Conservation (phyloP, 225 moss, liverwort and hornwort species). For the Ulota crispa region DNA sequence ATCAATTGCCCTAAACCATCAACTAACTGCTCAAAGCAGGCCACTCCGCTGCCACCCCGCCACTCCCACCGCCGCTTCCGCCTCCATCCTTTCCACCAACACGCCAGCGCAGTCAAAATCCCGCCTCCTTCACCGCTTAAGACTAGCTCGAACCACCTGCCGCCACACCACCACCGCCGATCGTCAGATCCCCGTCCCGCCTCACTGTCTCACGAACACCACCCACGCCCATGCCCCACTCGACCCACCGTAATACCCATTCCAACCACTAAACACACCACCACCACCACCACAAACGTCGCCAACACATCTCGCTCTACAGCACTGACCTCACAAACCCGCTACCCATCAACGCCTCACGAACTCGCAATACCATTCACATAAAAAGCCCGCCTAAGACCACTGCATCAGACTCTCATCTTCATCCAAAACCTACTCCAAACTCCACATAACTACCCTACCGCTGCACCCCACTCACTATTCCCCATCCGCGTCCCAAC, state of each 20-base stretch:
- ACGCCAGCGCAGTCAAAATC: slow-evolving; percentile 46
- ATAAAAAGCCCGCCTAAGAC: background rate
- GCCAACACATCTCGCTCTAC: no score
- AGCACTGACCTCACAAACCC: no score
- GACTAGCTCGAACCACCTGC: slow-evolving; percentile 70
- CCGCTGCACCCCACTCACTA: no score
- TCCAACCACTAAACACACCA: no score
- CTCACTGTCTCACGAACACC: background rate
- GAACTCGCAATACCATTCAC: background rate
- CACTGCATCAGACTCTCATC: background rate
- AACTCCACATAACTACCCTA: no score
- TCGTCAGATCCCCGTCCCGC: slow-evolving; percentile 4
- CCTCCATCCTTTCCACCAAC: slow-evolving; percentile 28
- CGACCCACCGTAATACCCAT: background rate
- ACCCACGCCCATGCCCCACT: background rate
- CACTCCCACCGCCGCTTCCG: slow-evolving; percentile 20
- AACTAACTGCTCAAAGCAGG: slow-evolving; percentile 35
- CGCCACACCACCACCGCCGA: slow-evolving; percentile 9
- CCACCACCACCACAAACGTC: no score
- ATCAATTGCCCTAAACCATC: slow-evolving; percentile 40
- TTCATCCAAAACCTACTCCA: background rate
- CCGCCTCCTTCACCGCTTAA: slow-evolving; percentile 34
- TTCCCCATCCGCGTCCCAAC: no score
- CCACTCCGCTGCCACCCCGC: slow-evolving; percentile 27
- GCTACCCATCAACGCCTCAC: background rate